phyloP scores from a whole-genome alignment of 306 rosid species.

The Rosa multiflora region DNA sequence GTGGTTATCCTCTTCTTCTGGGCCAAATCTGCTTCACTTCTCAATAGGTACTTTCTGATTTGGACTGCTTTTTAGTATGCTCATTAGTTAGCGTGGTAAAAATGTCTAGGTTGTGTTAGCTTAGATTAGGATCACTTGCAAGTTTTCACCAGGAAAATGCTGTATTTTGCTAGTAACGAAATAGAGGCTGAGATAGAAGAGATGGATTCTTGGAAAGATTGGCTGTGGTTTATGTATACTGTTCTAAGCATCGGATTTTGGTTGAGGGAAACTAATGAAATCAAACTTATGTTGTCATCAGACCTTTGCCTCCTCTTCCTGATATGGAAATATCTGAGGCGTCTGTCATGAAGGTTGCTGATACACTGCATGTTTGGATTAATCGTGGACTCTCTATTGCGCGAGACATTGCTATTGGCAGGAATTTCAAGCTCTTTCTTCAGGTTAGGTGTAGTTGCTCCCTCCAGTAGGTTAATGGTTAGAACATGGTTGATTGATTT shows the following conservation, averaged over 20 bases:
- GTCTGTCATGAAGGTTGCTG: slow-evolving; percentile 52
- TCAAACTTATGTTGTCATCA: slow-evolving; percentile 31
- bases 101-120: neutral
- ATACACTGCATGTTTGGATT: slow-evolving; percentile 59
- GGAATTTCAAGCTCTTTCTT: slow-evolving; percentile 65
- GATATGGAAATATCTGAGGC: slow-evolving; percentile 89
- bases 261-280: slow-evolving; percentile 16
- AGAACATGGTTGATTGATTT: neutral
- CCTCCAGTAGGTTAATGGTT: slow-evolving; percentile 1
- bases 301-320: slow-evolving; percentile 97
- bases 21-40: slow-evolving; percentile 97
- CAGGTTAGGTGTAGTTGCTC: slow-evolving; percentile 41
- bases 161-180: neutral
- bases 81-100: neutral
- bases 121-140: neutral
- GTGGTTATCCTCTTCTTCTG: slow-evolving; percentile 83
- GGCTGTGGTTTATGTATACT: neutral
- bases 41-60: slow-evolving; percentile 58
- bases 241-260: slow-evolving; percentile 11
- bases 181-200: neutral
- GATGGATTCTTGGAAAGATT: neutral
- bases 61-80: no score
- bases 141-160: neutral
- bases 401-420: slow-evolving; percentile 70
- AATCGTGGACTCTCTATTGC: slow-evolving; percentile 65